Percentiles rank a stretch among this genome's conserved stretches.
phyloP scores from a whole-genome alignment of 1,284 basidiomycete genomes.

The Hypsizygus ulmarius region DNA sequence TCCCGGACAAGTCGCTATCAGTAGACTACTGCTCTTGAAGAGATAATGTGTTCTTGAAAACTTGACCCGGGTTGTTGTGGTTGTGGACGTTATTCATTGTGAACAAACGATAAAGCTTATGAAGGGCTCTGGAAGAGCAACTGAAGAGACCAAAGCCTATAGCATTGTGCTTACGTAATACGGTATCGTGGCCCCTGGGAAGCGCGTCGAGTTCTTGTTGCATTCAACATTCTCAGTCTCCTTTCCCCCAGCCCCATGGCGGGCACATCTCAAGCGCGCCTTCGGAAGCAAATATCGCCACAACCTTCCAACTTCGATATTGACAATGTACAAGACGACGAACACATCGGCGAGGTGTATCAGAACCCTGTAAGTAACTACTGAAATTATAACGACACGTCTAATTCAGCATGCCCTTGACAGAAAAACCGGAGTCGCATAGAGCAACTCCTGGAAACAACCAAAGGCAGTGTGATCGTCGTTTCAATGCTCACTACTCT shows the following conservation, averaged over 20 bases:
- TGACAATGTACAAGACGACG: constrained; percentile 42
- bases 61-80: too few species aligned
- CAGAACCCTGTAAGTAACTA: constrained; percentile 40
- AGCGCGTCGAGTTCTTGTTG: constrained; percentile 3
- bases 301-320: constrained; percentile 21
- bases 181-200: constrained; percentile 19
- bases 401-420: constrained; percentile 3
- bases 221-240: constrained; percentile 7
- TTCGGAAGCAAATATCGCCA: constrained; percentile 8
- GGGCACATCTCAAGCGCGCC: constrained; percentile 19
- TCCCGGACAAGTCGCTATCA: too few species aligned
- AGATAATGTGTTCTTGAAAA: too few species aligned
- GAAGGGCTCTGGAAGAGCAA: too few species aligned
- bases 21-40: too few species aligned
- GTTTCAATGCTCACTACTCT: constrained; percentile 66
- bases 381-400: constrained; percentile 3
- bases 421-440: constrained; percentile 54
- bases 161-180: constrained; percentile 14
- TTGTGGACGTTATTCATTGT: too few species aligned
- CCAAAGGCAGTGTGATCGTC: constrained; percentile 54
- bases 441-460: constrained; percentile 60
- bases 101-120: too few species aligned
- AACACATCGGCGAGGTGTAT: constrained; percentile 43
- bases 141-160: too few species aligned
- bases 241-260: constrained; percentile 14